These are phyloP conservation scores for Pichia pseudocactophila DNA, from an alignment of 805 yeast genomes.

Conservation along the genomic window DNA sequence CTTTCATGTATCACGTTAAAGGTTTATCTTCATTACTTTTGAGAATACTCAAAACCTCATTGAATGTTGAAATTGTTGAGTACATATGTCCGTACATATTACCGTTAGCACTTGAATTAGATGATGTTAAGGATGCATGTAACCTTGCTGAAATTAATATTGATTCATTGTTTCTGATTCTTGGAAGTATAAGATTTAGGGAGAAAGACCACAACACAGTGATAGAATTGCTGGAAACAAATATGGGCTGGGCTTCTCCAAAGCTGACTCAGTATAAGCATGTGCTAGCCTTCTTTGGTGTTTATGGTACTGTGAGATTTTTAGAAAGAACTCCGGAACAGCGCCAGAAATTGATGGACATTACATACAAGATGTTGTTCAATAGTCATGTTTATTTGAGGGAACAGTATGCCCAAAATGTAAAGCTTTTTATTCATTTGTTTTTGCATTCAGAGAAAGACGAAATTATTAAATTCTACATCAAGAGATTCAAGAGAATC, in stretches of 20 bases:
- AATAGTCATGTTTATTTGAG: conserved; percentile 68
- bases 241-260: conserved; percentile 28
- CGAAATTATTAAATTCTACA: conserved; percentile 33
- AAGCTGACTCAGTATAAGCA: conserved; percentile 57
- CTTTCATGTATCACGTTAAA: conserved; percentile 54
- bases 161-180: conserved; percentile 32
- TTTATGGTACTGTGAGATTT: conserved; percentile 61
- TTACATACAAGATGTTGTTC: conserved; percentile 45
- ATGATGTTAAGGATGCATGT: conserved; percentile 70
- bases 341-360: conserved; percentile 39
- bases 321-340: conserved; percentile 42
- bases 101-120: conserved; percentile 60
- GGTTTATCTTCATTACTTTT: conserved; percentile 56
- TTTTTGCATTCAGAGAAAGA: conserved; percentile 40
- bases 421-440: conserved; percentile 74
- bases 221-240: conserved; percentile 35
- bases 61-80: conserved; percentile 44
- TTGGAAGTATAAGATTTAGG: conserved; percentile 42
- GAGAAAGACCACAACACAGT: conserved; percentile 33
- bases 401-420: conserved; percentile 57
- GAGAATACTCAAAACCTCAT: conserved; percentile 44
- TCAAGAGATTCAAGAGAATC: conserved; percentile 35
- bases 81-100: conserved; percentile 44
- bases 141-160: conserved; percentile 58
- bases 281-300: conserved; percentile 61